A percentile compares a stretch with the other conserved stretches of the same genome.
Conservation (phyloP, 192 early-diverging fungal species). For the Podila epigama region DNA sequence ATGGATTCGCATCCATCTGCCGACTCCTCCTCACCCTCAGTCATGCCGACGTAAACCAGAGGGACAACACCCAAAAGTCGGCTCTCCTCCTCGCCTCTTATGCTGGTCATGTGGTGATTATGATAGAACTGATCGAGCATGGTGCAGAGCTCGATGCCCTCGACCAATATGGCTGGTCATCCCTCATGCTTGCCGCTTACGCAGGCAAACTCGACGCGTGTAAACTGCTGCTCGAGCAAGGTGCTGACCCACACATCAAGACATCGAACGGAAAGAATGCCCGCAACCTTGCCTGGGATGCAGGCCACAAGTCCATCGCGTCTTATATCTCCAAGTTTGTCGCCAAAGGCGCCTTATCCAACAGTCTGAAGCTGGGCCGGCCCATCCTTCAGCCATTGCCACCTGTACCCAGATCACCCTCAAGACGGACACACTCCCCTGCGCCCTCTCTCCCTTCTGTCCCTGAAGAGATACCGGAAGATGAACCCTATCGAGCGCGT, state of each 20-base stretch:
- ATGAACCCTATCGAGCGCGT: slow-evolving; percentile 7
- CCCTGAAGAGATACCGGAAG: slow-evolving; percentile 24
- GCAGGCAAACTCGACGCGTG: slow-evolving; percentile 39
- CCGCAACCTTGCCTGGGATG: slow-evolving; percentile 36
- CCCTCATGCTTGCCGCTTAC: slow-evolving; percentile 54
- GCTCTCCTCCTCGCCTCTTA: slow-evolving; percentile 46
- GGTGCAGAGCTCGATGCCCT: slow-evolving; percentile 37
- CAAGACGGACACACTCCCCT: slow-evolving; percentile 38
- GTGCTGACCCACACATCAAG: slow-evolving; percentile 40
- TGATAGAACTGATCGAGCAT: slow-evolving; percentile 35
- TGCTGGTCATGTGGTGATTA: slow-evolving; percentile 43
- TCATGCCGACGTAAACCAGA: slow-evolving; percentile 46
- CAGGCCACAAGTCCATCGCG: slow-evolving; percentile 36
- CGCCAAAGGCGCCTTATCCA: neutral
- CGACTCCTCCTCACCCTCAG: slow-evolving; percentile 54
- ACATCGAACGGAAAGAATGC: slow-evolving; percentile 51
- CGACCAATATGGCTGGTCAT: slow-evolving; percentile 53
- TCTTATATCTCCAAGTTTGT: slow-evolving; percentile 38
- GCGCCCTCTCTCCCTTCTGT: slow-evolving; percentile 44
- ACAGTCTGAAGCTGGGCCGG: neutral
- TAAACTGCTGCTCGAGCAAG: slow-evolving; percentile 34
- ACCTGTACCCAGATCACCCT: slow-evolving; percentile 17
- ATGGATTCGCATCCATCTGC: slow-evolving; percentile 56
- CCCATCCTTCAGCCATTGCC: slow-evolving; percentile 14
- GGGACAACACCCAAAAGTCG: slow-evolving; percentile 50